Conservation (phyloP, 495 filamentous ascomycete genomes). For the Bacidia rubella region DNA sequence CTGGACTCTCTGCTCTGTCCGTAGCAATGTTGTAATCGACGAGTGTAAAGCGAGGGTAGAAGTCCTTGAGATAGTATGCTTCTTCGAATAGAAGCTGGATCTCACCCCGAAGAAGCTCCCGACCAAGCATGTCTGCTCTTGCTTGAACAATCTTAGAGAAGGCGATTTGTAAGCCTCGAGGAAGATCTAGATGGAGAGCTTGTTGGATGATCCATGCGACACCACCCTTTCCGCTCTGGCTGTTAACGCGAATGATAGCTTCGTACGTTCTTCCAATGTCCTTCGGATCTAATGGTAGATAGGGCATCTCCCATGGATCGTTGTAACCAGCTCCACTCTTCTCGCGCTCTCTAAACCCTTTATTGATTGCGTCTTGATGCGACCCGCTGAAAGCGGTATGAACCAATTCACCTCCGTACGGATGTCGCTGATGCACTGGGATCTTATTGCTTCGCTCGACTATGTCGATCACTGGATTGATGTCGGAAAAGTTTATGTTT, state of each 20-base stretch:
- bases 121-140: conserved; percentile 55
- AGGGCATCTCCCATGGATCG: conserved; percentile 61
- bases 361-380: conserved; percentile 97
- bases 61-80: conserved; percentile 67
- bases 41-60: conserved; percentile 64
- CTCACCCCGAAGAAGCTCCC: conserved; percentile 71
- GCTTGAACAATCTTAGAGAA: conserved; percentile 81
- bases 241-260: conserved; percentile 95
- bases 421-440: conserved; percentile 74
- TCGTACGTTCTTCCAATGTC: conserved; percentile 95
- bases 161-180: conserved; percentile 81
- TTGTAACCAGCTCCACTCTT: conserved; percentile 42
- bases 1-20: conserved; percentile 68
- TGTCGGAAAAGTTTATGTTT: conserved; percentile 81
- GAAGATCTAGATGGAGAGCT: conserved; percentile 79
- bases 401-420: conserved; percentile 82
- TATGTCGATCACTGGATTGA: conserved; percentile 73
- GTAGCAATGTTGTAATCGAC: conserved; percentile 86
- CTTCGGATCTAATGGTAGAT: conserved; percentile 82
- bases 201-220: conserved; percentile 89
- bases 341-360: conserved; percentile 72
- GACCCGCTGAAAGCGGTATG: conserved; percentile 82
- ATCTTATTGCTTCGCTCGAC: conserved; percentile 94
- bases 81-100: conserved; percentile 77
- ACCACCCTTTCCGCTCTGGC: conserved; percentile 89